A percentile compares a stretch with the other conserved stretches of the same genome.
Evolutionary conservation across 176 grass and related monocot species (phyloP).

Genomic region (Dendrocalamus sinicus): DNA sequence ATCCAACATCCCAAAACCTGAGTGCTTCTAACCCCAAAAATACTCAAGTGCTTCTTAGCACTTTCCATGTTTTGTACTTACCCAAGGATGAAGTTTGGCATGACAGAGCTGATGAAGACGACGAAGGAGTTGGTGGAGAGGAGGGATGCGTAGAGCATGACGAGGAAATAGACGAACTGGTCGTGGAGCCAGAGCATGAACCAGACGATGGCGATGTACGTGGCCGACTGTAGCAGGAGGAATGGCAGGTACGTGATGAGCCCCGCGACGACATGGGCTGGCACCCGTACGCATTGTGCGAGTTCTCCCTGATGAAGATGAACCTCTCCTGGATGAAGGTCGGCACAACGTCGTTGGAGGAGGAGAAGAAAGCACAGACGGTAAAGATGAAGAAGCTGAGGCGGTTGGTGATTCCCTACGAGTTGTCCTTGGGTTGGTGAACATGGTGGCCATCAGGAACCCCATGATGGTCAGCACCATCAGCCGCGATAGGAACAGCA

Average conservation of each 20-base stretch:
- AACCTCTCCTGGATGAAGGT: conserved; percentile 72
- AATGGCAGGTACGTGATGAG: conserved; percentile 60
- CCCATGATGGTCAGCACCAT: conserved; percentile 69
- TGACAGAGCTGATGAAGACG: conserved; percentile 72
- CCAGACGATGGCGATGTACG: conserved; percentile 61
- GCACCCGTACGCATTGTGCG: conserved; percentile 66
- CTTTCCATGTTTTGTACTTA: background rate
- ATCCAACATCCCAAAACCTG: no score
- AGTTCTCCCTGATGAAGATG: conserved; percentile 73
- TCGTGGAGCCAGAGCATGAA: conserved; percentile 55
- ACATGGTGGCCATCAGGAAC: conserved; percentile 73
- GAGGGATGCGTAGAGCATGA: conserved; percentile 68
- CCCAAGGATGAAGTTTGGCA: conserved; percentile 72
- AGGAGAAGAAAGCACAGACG: conserved; percentile 75
- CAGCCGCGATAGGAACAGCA: conserved; percentile 70
- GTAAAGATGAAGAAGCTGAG: conserved; percentile 76
- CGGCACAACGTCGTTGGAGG: conserved; percentile 70
- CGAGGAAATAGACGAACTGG: conserved; percentile 64
- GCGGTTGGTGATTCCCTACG: conserved; percentile 60
- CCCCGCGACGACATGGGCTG: conserved; percentile 55
- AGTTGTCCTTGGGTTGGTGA: conserved; percentile 62
- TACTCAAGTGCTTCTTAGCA: no score
- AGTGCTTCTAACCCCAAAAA: no score
- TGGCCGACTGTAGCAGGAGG: conserved; percentile 62
- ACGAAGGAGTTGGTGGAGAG: conserved; percentile 76